phyloP scores from a whole-genome alignment of 352 stramenopile genomes.

The Elongisporangium anandrum region DNA sequence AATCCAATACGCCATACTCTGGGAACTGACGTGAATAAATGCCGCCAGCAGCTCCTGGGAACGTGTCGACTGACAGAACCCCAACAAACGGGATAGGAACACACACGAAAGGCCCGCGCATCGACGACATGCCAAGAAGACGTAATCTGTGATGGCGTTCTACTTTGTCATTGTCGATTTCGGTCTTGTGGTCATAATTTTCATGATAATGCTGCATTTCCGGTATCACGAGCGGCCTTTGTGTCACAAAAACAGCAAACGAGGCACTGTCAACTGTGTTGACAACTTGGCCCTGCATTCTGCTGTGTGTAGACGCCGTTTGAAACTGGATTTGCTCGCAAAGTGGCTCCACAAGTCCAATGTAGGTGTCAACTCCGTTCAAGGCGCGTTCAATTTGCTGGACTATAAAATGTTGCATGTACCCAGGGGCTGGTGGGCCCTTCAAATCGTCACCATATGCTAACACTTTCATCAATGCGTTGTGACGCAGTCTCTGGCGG shows the following conservation, averaged over 20 bases:
- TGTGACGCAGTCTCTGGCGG: slow-evolving; percentile 12
- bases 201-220: slow-evolving; percentile 15
- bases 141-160: slow-evolving; percentile 13
- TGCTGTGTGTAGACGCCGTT: slow-evolving; percentile 33
- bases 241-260: slow-evolving; percentile 44
- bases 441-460: slow-evolving; percentile 37
- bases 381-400: slow-evolving; percentile 51
- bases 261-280: slow-evolving; percentile 38
- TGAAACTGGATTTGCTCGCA: slow-evolving; percentile 49
- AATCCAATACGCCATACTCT: slow-evolving; percentile 52
- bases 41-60: slow-evolving; percentile 49
- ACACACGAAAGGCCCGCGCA: slow-evolving; percentile 44
- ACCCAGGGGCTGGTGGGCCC: slow-evolving; percentile 1
- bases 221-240: slow-evolving; percentile 43
- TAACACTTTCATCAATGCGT: slow-evolving; percentile 50
- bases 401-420: slow-evolving; percentile 41
- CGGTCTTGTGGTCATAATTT: background rate
- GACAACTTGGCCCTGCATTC: slow-evolving; percentile 42
- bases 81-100: slow-evolving; percentile 72
- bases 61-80: slow-evolving; percentile 57
- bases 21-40: slow-evolving; percentile 39
- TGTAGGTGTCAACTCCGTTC: slow-evolving; percentile 59
- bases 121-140: slow-evolving; percentile 13
- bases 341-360: slow-evolving; percentile 51
- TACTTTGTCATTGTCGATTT: background rate